Conservation (phyloP, 2,329 filamentous ascomycete species). For the Myriosclerotinia curreyana region DNA sequence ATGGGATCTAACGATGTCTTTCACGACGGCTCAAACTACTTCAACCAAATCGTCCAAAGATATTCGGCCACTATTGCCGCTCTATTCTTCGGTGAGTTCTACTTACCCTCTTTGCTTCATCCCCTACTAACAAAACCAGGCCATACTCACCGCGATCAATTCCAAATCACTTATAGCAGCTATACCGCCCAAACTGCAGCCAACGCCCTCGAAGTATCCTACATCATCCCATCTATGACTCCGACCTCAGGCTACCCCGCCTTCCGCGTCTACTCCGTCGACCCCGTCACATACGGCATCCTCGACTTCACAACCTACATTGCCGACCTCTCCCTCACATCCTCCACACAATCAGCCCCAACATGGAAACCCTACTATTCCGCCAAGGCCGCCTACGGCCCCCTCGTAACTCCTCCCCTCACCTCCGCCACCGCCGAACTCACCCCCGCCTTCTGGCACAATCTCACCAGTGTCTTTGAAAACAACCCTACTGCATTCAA, state of each 20-base stretch:
- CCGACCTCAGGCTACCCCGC: constrained; percentile 39
- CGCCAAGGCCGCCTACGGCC: constrained; percentile 38
- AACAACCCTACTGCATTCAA: constrained; percentile 45
- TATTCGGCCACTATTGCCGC: constrained; percentile 37
- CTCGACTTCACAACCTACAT: constrained; percentile 38
- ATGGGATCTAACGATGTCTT: constrained; percentile 41
- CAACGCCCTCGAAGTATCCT: constrained; percentile 36
- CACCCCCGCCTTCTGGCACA: constrained; percentile 58
- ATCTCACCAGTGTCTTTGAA: constrained; percentile 51
- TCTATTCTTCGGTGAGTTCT: constrained; percentile 35
- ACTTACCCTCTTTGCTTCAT: too few species aligned
- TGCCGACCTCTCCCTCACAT: constrained; percentile 37
- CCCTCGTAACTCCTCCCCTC: constrained; percentile 43
- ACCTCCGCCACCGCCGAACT: constrained; percentile 45
- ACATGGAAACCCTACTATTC: constrained; percentile 37
- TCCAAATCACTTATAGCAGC: constrained; percentile 38
- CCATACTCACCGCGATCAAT: constrained; percentile 41
- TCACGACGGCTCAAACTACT: constrained; percentile 40
- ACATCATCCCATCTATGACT: constrained; percentile 39
- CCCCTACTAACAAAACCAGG: constrained; percentile 22
- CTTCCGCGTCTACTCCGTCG: constrained; percentile 39
- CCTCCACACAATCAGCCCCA: constrained; percentile 28
- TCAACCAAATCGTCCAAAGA: constrained; percentile 38
- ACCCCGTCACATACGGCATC: constrained; percentile 39
- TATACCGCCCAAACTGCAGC: constrained; percentile 31